Percentiles rank a stretch among this genome's conserved stretches.
phyloP scores from a whole-genome alignment of 2,329 filamentous ascomycete species.

The Penicillium fuscoglaucum region DNA sequence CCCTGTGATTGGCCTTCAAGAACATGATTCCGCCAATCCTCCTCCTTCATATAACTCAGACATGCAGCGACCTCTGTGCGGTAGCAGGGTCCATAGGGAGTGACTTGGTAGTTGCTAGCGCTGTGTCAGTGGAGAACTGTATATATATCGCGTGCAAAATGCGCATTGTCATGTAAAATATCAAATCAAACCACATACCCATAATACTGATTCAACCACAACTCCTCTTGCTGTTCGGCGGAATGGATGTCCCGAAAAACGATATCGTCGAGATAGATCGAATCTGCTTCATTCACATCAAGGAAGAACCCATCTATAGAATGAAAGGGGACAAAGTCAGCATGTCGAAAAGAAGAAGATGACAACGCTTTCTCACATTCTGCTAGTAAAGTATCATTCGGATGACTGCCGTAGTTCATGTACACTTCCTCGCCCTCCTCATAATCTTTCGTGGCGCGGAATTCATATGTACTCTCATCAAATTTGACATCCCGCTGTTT shows the following conservation, averaged over 20 bases:
- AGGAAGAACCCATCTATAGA: conserved; percentile 46
- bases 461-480: conserved; percentile 37
- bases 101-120: conserved; percentile 45
- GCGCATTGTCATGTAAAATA: conserved; percentile 7
- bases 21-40: conserved; percentile 43
- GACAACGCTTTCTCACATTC: conserved; percentile 39
- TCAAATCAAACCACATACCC: conserved; percentile 32
- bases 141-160: conserved; percentile 1
- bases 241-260: conserved; percentile 36
- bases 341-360: not conserved
- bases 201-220: conserved; percentile 41
- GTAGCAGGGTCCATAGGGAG: conserved; percentile 41
- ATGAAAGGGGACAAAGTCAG: not conserved
- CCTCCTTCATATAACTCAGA: conserved; percentile 41
- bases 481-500: conserved; percentile 43
- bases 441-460: conserved; percentile 38
- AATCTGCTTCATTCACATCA: conserved; percentile 42
- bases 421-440: conserved; percentile 45
- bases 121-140: conserved; percentile 6
- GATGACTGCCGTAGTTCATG: conserved; percentile 47
- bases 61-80: conserved; percentile 46
- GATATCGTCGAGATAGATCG: conserved; percentile 45
- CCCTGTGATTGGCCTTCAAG: conserved; percentile 37
- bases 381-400: conserved; percentile 45
- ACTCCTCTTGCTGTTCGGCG: conserved; percentile 32